Evolutionary conservation across 1,284 basidiomycete species (phyloP).

Genomic region (Pseudomicrostroma phylloplanum): DNA sequence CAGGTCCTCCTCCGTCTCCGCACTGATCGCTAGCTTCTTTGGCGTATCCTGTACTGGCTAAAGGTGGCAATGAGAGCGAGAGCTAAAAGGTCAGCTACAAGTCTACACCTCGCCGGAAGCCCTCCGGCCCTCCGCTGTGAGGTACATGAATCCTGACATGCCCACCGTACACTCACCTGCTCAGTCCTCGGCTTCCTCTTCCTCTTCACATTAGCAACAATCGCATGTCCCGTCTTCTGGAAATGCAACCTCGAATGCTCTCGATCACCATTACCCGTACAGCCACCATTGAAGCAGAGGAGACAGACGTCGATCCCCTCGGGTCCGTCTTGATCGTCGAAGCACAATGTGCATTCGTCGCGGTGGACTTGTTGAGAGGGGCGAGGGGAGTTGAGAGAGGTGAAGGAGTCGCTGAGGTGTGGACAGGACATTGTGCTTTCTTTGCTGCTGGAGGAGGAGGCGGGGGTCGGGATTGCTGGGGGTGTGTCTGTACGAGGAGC

Average conservation of each 20-base stretch:
- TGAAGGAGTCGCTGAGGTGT: slow-evolving; percentile 32
- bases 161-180: not conserved
- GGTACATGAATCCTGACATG: no score
- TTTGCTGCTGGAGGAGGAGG: no score
- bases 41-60: slow-evolving; percentile 56
- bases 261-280: slow-evolving; percentile 29
- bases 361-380: slow-evolving; percentile 58
- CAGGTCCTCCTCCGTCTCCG: slow-evolving; percentile 81
- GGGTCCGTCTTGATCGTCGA: slow-evolving; percentile 72
- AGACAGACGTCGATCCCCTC: slow-evolving; percentile 83
- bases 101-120: no score
- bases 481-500: no score
- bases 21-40: slow-evolving; percentile 76
- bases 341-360: slow-evolving; percentile 92
- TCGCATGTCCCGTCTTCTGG: slow-evolving; percentile 61
- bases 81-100: not conserved
- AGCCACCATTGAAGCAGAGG: slow-evolving; percentile 79
- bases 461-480: no score
- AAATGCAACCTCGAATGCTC: slow-evolving; percentile 39
- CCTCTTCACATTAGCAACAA: slow-evolving; percentile 77
- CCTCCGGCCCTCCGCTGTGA: not conserved
- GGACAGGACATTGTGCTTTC: slow-evolving; percentile 35
- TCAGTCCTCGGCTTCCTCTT: slow-evolving; percentile 65
- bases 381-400: slow-evolving; percentile 28
- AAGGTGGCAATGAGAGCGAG: slow-evolving; percentile 9